Base-by-base conservation (phyloP, 805 yeast genomes). In the Candida golubevii region DNA sequence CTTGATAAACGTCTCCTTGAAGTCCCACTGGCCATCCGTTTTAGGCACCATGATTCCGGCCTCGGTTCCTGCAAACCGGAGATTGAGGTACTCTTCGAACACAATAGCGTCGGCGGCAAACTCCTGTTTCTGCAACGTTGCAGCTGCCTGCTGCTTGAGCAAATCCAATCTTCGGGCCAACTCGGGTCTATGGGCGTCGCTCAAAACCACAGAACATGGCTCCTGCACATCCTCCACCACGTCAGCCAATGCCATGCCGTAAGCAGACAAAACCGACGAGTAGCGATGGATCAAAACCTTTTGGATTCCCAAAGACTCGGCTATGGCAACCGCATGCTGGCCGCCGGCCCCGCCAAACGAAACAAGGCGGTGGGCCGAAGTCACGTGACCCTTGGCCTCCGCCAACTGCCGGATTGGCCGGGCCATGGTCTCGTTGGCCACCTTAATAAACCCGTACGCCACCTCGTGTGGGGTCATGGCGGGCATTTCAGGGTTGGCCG, bases 291-390 rank as follows among this genome's bases (percentile, higher is more conserved):
- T 52, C 29, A 48, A 37, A 13, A 54, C 53, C 7, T 49, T 46
- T n/a, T 33, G 28, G 10, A 54, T 44, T 6, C 57, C 57, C 34
- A 54, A 47, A n/a, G 52, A 47, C 23, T 40, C 42, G 11, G 57
- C 57, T 8, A 54, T 46, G 12, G 54, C 54, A 12, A 54, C 57
- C 9, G 55, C 52, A 32, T 46, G 52, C 38, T 54, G 57, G 10
- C 57, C 57, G 8, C 57, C 57, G 9, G 57, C 52, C 4, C 57
- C 57, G 5, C 57, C 57, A 46, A 54, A 54, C 5, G 55, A 52
- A 1, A 48, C 57, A 35, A 54, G 47, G 10, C 49, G 45, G 43
- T 54, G 57, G 9, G 44, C 41, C 7, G 53, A 35, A 30, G 53
- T 47, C 40, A 44, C 51, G 37, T 52, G 51, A 9, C 57, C 57